Percentiles rank a stretch among this genome's conserved stretches.
phyloP scores from a whole-genome alignment of 2,329 filamentous ascomycete genomes.

The Dichotomopilus funicola region DNA sequence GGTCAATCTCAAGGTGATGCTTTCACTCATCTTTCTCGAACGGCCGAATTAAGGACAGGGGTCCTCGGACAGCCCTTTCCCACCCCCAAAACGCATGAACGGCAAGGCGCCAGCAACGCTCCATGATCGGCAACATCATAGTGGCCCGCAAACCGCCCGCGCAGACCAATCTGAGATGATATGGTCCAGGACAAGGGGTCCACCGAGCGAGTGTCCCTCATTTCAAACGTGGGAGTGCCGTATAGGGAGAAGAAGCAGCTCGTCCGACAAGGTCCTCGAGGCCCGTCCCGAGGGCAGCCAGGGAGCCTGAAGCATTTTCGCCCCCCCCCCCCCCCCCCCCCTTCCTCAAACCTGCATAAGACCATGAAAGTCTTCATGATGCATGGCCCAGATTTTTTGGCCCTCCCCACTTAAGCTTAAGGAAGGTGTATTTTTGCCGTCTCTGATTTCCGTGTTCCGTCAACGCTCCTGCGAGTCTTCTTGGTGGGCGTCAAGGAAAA shows the following conservation, averaged over 20 bases:
- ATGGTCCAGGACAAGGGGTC: conserved; percentile 25
- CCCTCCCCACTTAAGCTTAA: conserved; percentile 3
- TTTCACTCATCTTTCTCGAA: conserved; percentile 14
- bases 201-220: conserved; percentile 28
- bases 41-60: conserved; percentile 17
- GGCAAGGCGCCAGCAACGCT: conserved; percentile 20
- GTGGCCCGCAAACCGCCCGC: conserved; percentile 28
- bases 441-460: conserved; percentile 1
- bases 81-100: conserved; percentile 12
- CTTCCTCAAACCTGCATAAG: conserved; percentile 18
- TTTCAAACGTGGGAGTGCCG: conserved; percentile 27
- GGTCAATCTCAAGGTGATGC: conserved; percentile 5
- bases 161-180: conserved; percentile 27
- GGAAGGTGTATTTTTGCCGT: conserved; percentile 4
- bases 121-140: conserved; percentile 31
- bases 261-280: conserved; percentile 18
- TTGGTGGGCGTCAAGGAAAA: conserved; percentile 5
- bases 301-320: conserved; percentile 20
- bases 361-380: conserved; percentile 22
- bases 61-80: conserved; percentile 11
- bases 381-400: conserved; percentile 10
- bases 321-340: conserved; percentile 14
- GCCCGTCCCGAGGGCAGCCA: conserved; percentile 18
- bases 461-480: background rate
- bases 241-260: conserved; percentile 19